Evolutionary conservation across 2,329 filamentous ascomycete species (phyloP).

Genomic region (Xylaria sp.): DNA sequence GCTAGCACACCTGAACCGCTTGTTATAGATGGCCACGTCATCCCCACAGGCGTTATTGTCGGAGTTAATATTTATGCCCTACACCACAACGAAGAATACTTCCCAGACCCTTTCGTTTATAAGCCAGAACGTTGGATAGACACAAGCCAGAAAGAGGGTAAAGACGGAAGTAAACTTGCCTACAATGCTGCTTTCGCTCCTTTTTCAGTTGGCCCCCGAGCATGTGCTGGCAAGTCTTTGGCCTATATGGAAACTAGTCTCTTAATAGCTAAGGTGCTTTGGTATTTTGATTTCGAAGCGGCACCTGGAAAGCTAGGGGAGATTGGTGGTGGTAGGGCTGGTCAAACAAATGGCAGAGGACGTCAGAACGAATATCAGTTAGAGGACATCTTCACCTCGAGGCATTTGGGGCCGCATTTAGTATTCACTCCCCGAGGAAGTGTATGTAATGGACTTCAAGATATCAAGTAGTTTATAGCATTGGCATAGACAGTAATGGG

Average conservation of each 20-base stretch:
- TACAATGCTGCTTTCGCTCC: too few relatives aligned
- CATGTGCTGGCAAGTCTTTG: too few relatives aligned
- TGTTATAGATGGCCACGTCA: background rate
- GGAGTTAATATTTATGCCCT: background rate
- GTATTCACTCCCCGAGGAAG: background rate
- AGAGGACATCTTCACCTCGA: constrained; percentile 8
- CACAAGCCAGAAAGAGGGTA: too few relatives aligned
- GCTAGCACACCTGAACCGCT: too few relatives aligned
- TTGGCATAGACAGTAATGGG: too few relatives aligned
- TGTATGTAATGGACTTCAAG: background rate
- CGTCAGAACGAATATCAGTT: background rate
- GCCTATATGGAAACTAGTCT: too few relatives aligned
- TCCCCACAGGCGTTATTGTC: background rate
- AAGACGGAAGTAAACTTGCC: too few relatives aligned
- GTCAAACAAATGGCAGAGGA: background rate
- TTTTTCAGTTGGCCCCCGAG: too few relatives aligned
- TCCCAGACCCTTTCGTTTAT: background rate
- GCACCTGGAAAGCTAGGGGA: too few relatives aligned
- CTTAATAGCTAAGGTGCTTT: too few relatives aligned
- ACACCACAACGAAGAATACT: background rate
- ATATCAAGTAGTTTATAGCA: too few relatives aligned
- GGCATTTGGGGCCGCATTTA: background rate
- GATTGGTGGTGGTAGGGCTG: background rate
- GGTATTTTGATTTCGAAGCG: too few relatives aligned
- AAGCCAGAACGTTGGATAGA: background rate